Evolutionary conservation across 306 rosid genomes (phyloP).

Genomic region (Sechiopsis laciniata): DNA sequence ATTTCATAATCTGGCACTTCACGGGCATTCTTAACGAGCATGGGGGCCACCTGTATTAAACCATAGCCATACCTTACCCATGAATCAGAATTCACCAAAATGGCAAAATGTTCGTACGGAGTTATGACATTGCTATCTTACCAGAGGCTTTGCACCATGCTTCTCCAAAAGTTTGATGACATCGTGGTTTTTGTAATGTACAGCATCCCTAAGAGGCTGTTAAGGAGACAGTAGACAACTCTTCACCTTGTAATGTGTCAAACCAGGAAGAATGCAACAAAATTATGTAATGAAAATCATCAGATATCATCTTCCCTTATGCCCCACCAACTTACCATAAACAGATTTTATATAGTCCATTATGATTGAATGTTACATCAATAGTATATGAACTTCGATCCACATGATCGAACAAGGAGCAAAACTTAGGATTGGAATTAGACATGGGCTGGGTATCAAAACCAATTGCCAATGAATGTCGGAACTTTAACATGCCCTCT

Average conservation of each 20-base stretch:
- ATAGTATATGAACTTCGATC: not conserved
- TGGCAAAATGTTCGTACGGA: not conserved
- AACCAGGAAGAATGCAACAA: not conserved
- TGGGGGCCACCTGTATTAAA: slow-evolving; percentile 59
- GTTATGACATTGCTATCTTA: slow-evolving; percentile 25
- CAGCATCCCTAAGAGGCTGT: slow-evolving; percentile 90
- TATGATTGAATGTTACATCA: not conserved
- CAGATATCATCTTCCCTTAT: not conserved
- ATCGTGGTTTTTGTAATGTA: slow-evolving; percentile 65
- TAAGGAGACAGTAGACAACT: slow-evolving; percentile 23
- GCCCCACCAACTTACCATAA: not conserved
- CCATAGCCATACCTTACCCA: slow-evolving; percentile 24
- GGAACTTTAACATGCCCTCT: not conserved
- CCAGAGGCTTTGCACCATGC: slow-evolving; percentile 75
- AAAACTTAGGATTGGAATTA: not conserved
- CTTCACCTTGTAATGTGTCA: not conserved
- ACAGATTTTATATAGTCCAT: not conserved
- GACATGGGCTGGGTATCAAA: not conserved
- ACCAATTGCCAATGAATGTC: too few species aligned
- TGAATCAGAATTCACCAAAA: slow-evolving; percentile 19
- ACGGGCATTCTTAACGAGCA: slow-evolving; percentile 71
- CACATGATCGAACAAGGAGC: not conserved
- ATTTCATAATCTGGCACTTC: slow-evolving; percentile 95
- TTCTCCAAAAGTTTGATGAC: slow-evolving; percentile 78
- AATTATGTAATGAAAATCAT: not conserved